Base-by-base conservation (phyloP, 179 eudicot species). In the Heliamphora pulchella region DNA sequence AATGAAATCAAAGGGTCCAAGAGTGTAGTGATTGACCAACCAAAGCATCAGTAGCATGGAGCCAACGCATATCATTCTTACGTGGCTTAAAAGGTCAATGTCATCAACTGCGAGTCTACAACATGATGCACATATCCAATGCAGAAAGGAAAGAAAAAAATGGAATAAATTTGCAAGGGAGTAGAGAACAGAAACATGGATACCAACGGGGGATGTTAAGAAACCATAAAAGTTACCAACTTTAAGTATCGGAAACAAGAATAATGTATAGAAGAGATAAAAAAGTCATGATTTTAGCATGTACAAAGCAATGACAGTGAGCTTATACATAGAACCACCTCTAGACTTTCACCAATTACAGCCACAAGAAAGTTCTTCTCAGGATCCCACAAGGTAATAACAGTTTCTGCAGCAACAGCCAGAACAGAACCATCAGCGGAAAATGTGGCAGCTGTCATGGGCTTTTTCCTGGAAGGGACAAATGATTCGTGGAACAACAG, bases 351-450 rank as follows among this genome's bases (percentile, higher is more conserved):
- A 78, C 94, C 97, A 62, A 95, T 83, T 53, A 92, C 94, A 81
- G 96, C 92, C 86, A 95, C 90, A 77, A 95, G 94, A 86, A 83
- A 82, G 75, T 95, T 95, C 85, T 85, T 88, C 50, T 89, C 89
- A 50, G 98, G 98, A 81, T 95, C 97, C 98, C 98, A 95, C 78
- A 95, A 80, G 31, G 98, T 95, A 75, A 95, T 90, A 71, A 92
- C 86, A 65, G 88, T 89, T 83, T 91, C 97, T 70, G 97, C 98
- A 82, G 98, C 98, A 83, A 95, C 96, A 83, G 97, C 98, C 80
- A 95, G 84, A 80, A 92, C 89, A 81, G 98, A 91, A 15, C 97
- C 98, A 80, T 95, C 98, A 46, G 87, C 84, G 78, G 95, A 95
- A 89, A 95, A 95, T 51, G 93, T 81, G 64, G 91, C 97, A 81